These are phyloP conservation scores for Candida hispaniensis DNA, from an alignment of 805 yeast species.

Conservation along the genomic window DNA sequence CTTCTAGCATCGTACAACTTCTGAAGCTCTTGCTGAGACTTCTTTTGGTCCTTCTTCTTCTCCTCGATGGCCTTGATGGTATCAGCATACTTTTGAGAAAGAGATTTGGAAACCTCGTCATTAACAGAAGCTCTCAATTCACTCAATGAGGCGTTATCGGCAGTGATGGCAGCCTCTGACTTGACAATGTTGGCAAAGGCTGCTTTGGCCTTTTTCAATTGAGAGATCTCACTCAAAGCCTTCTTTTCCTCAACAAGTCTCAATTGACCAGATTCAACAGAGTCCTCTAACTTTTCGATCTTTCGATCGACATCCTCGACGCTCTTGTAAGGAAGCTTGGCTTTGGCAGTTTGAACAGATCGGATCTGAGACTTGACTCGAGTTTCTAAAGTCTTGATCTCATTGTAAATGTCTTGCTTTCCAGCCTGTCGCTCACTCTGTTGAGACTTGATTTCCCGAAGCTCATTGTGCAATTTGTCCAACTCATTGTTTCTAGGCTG, in stretches of 20 bases:
- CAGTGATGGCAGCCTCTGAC: constrained; percentile 68
- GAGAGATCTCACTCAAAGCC: constrained; percentile 71
- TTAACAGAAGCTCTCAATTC: constrained; percentile 61
- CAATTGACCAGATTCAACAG: constrained; percentile 67
- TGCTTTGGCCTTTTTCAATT: constrained; percentile 69
- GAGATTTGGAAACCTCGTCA: constrained; percentile 47
- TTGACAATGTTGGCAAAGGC: constrained; percentile 65
- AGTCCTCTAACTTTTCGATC: constrained; percentile 45
- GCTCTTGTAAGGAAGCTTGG: constrained; percentile 51
- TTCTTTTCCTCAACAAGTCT: constrained; percentile 87
- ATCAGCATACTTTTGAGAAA: constrained; percentile 56
- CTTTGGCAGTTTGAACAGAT: constrained; percentile 61
- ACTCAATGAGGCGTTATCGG: constrained; percentile 62
- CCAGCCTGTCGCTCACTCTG: constrained; percentile 37
- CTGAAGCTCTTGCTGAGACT: constrained; percentile 49
- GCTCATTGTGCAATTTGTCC: constrained; percentile 43
- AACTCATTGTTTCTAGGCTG: constrained; percentile 24
- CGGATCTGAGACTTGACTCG: constrained; percentile 60
- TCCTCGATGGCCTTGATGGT: constrained; percentile 54
- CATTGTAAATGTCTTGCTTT: constrained; percentile 42
- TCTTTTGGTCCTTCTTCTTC: constrained; percentile 56
- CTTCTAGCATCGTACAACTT: constrained; percentile 56
- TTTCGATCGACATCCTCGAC: constrained; percentile 31
- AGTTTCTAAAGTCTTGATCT: constrained; percentile 60
- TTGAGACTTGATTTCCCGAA: constrained; percentile 36